Evolutionary conservation across 345 rosid species (phyloP), one percentile per base, ranked within the genome.

Genomic region (Populus alba): DNA sequence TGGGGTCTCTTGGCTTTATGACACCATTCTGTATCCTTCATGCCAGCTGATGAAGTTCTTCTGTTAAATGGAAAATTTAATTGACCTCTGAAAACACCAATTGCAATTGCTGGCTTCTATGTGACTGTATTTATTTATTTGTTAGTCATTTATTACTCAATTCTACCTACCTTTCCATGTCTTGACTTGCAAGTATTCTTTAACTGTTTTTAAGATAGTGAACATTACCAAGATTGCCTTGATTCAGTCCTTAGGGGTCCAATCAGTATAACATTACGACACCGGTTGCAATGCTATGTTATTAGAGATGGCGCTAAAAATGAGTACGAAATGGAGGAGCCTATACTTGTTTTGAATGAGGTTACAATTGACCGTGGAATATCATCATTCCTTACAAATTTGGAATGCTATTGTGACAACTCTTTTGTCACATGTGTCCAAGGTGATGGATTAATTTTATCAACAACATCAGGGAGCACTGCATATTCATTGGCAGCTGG

Each of bases 1-100:
- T 94, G 77, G 99, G 99, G 73, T 97, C 99, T 81, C 87, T 97
- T 71, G 99, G 99, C 84, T 97, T 97, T 81, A 97, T 97, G 99
- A 97, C 99, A 49, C 98, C 98, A 77, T 97, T 94, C 81, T 84
- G 99, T 97, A 97, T 94, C 98, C 97, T 90, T 80, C 16, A 41
- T 72, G 23, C 62, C 59, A 47, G 25, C 47, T 37, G 23, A 35
- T 45, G 3, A 51, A 49, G 41, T 61, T 80, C 22, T n/a, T 22
- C 31, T 77, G 47, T 61, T 73, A 27, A 17, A 71, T 2, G 37
- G 47, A n/a, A n/a, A 27, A 51, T 51, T 25, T 43, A 73, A 45
- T 35, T 68, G 27, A 59, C 29, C 15, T n/a, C 63, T n/a, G 11
- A 59, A 59, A 59, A 59, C 29, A 59, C 33, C 27, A 0, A 68